Conservation (phyloP, 352 stramenopile species). For the Globisporangium rhizosaccharum region DNA sequence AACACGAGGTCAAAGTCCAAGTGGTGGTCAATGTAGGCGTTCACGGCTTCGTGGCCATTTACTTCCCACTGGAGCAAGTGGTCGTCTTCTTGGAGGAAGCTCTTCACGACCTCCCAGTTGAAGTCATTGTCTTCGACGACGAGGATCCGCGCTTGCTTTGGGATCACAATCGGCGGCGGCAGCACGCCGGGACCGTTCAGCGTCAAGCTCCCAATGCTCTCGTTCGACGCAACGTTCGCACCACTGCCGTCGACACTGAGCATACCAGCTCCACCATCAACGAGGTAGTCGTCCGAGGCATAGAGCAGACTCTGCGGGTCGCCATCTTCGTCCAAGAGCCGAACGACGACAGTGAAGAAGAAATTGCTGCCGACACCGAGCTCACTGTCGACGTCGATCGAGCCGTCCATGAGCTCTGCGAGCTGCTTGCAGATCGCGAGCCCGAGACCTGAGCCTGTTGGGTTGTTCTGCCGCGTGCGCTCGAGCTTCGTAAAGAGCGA, state of each 20-base stretch:
- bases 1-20: constrained; percentile 63
- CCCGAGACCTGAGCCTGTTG: constrained; percentile 79
- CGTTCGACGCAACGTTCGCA: constrained; percentile 36
- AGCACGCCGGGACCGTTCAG: constrained; percentile 10
- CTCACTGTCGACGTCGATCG: constrained; percentile 82
- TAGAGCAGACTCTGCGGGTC: constrained; percentile 39
- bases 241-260: constrained; percentile 10
- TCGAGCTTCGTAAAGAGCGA: constrained; percentile 82
- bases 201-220: constrained; percentile 31
- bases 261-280: constrained; percentile 12
- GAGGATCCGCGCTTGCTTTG: constrained; percentile 52
- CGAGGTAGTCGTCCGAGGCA: constrained; percentile 45
- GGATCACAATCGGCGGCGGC: constrained; percentile 36
- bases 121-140: constrained; percentile 79
- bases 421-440: constrained; percentile 88
- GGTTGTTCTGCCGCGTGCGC: constrained; percentile 78
- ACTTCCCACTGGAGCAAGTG: constrained; percentile 68
- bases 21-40: constrained; percentile 45
- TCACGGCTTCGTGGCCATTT: constrained; percentile 58
- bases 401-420: constrained; percentile 83
- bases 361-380: constrained; percentile 79
- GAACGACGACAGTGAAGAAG: constrained; percentile 78
- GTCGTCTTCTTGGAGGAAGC: constrained; percentile 66
- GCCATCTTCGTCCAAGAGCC: constrained; percentile 43
- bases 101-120: constrained; percentile 78